These are phyloP conservation scores for Xerocomellus intermedius DNA, from an alignment of 768 basidiomycete species.

Conservation along the genomic window DNA sequence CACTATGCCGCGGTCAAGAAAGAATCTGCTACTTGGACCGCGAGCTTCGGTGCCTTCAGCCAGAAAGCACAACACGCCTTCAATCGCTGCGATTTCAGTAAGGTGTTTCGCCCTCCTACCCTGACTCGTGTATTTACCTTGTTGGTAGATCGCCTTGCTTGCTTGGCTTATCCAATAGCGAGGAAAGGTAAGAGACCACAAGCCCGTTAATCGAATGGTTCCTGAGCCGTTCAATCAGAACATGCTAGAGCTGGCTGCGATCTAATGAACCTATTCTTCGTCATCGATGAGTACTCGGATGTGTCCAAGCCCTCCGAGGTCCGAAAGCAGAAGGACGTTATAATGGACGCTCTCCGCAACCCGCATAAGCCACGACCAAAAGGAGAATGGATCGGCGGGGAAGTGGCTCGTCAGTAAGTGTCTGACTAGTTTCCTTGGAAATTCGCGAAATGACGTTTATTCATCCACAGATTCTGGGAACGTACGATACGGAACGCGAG, in stretches of 20 bases:
- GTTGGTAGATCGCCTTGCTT: conserved; percentile 8
- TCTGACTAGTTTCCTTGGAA: no score
- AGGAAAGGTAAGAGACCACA: conserved; percentile 6
- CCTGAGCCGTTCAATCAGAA: neutral
- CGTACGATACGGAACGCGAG: conserved; percentile 2
- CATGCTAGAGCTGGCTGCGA: conserved; percentile 42
- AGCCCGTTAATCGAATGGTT: no score
- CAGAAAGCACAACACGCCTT: conserved; percentile 14
- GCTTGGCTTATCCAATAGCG: conserved; percentile 8
- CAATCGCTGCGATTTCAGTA: conserved; percentile 12
- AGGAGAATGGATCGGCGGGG: conserved; percentile 14
- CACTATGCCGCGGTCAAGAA: conserved; percentile 5
- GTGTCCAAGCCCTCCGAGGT: conserved; percentile 32
- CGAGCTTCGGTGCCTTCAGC: conserved; percentile 9
- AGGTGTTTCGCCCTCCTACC: neutral
- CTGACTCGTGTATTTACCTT: neutral
- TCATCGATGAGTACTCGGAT: conserved; percentile 53
- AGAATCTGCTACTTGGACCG: conserved; percentile 11
- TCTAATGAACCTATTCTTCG: conserved; percentile 49
- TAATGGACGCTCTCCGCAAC: conserved; percentile 21
- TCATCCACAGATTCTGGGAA: conserved; percentile 17
- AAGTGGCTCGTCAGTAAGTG: conserved; percentile 18
- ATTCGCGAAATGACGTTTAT: neutral
- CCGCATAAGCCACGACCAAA: conserved; percentile 12
- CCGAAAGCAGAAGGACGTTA: conserved; percentile 19